A percentile compares a stretch with the other conserved stretches of the same genome.
Evolutionary conservation across 2,329 filamentous ascomycete genomes (phyloP).

Genomic region (Fusarium sp.): DNA sequence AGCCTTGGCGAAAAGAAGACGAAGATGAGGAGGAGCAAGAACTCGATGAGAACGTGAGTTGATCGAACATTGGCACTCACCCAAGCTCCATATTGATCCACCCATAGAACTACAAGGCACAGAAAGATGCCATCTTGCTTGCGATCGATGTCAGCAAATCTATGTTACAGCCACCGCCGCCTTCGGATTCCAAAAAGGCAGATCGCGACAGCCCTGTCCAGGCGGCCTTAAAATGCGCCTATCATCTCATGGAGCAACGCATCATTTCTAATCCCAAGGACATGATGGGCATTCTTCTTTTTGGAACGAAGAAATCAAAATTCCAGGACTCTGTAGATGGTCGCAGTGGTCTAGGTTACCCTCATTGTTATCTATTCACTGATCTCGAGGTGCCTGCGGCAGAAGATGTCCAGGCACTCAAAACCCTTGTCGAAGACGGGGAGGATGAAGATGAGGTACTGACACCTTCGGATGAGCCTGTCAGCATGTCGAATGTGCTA

Average conservation of each 20-base stretch:
- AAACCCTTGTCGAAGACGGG: slow-evolving; percentile 78
- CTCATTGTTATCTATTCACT: slow-evolving; percentile 89
- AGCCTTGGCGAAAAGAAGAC: slow-evolving; percentile 59
- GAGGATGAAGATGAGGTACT: slow-evolving; percentile 75
- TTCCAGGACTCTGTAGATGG: slow-evolving; percentile 74
- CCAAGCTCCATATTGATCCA: slow-evolving; percentile 18
- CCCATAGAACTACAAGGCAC: slow-evolving; percentile 80
- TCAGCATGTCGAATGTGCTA: slow-evolving; percentile 86
- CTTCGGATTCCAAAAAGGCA: slow-evolving; percentile 74
- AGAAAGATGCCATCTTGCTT: slow-evolving; percentile 98
- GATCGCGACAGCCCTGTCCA: slow-evolving; percentile 80
- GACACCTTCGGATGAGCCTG: slow-evolving; percentile 71
- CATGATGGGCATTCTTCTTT: slow-evolving; percentile 95
- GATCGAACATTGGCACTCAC: not conserved
- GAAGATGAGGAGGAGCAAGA: slow-evolving; percentile 71
- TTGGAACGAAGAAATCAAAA: slow-evolving; percentile 85
- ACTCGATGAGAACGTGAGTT: slow-evolving; percentile 68
- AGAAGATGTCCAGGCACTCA: slow-evolving; percentile 82
- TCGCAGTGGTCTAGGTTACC: slow-evolving; percentile 71
- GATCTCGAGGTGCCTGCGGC: slow-evolving; percentile 90
- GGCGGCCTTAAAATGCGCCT: slow-evolving; percentile 92
- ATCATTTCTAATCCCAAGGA: slow-evolving; percentile 97
- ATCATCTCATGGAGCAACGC: slow-evolving; percentile 95
- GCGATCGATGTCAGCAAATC: slow-evolving; percentile 90
- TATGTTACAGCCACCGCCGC: slow-evolving; percentile 77